Conservation (phyloP, 768 basidiomycete genomes). For the Daedalea quercina region DNA sequence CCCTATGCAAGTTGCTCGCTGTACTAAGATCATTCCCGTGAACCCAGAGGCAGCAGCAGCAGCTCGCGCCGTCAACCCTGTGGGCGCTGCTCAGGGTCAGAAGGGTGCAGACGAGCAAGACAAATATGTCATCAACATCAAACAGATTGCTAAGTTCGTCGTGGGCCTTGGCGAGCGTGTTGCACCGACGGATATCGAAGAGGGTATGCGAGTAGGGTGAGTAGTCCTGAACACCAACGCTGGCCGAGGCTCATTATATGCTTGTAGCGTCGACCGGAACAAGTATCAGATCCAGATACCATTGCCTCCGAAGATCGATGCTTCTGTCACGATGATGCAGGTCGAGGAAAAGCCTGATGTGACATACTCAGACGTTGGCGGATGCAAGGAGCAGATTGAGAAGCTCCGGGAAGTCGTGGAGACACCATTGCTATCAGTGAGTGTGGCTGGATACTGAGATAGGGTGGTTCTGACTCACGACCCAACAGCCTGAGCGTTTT, state of each 20-base stretch:
- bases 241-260: not conserved
- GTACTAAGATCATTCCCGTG: constrained; percentile 94
- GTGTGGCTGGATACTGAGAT: constrained; percentile 17
- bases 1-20: constrained; percentile 92
- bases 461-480: not conserved
- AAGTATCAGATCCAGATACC: constrained; percentile 99
- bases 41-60: constrained; percentile 71
- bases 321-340: constrained; percentile 99
- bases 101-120: constrained; percentile 99
- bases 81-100: constrained; percentile 74
- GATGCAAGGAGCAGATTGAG: constrained; percentile 99
- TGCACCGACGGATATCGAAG: constrained; percentile 96
- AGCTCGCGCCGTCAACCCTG: constrained; percentile 72
- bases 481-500: constrained; percentile 90
- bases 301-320: constrained; percentile 96
- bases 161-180: constrained; percentile 96
- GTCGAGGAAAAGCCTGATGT: constrained; percentile 98
- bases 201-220: constrained; percentile 99
- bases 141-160: constrained; percentile 99
- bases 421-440: constrained; percentile 86
- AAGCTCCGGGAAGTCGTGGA: constrained; percentile 98
- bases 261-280: constrained; percentile 78
- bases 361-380: constrained; percentile 96
- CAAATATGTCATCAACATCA: constrained; percentile 99
- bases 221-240: constrained; percentile 21